Evolutionary conservation across 1,284 basidiomycete genomes (phyloP), one percentile per base, ranked within the genome.

Genomic region (Malassezia equina): DNA sequence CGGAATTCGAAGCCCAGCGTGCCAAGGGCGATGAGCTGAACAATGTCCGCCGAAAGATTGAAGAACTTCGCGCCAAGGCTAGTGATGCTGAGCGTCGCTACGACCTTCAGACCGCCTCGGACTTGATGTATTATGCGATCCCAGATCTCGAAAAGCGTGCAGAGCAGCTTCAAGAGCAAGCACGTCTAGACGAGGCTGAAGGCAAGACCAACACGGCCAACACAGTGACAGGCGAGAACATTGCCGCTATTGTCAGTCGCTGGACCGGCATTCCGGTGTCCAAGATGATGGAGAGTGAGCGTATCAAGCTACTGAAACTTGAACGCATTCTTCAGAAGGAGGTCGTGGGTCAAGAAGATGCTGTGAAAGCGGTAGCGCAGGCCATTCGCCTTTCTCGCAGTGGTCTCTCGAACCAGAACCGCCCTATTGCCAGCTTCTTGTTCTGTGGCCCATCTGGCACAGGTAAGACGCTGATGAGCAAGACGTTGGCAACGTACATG

Each of bases 31-130:
- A 95, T 60, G 86, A 94, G 71, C 83, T 96, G 64, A 86, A 86
- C 64, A 77, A 80, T 3, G 80, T 88, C 29, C 82, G 88, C 49
- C 81, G 83, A 69, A 86, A 82, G 76, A 89, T 98, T 47, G 94
- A 98, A 66, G 88, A 94, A 61, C 79, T 98, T 39, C 86, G 84
- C 63, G 84, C 86, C 21, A 98, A 96, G 78, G 86, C 88, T 0
- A 89, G 94, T 64, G 90, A 94, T 46, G 93, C 93, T 7, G 90
- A 96, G 76, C 80, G 93, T 74, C 82, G 83, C 78, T 84, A 79
- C 66, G 81, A 76, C 55, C 57, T 75, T 9, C 61, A 65, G 29
- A 71, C 66, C 21, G 67, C 73, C 4, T 90, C 90, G 49, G 93
- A 96, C 74, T 78, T 96, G 59, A 84, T 86, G 51, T 94, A 90